Percentiles rank a stretch among this genome's conserved stretches.
Evolutionary conservation across 2,329 filamentous ascomycete genomes (phyloP).

Genomic region (Aureobasidium mangrovei): DNA sequence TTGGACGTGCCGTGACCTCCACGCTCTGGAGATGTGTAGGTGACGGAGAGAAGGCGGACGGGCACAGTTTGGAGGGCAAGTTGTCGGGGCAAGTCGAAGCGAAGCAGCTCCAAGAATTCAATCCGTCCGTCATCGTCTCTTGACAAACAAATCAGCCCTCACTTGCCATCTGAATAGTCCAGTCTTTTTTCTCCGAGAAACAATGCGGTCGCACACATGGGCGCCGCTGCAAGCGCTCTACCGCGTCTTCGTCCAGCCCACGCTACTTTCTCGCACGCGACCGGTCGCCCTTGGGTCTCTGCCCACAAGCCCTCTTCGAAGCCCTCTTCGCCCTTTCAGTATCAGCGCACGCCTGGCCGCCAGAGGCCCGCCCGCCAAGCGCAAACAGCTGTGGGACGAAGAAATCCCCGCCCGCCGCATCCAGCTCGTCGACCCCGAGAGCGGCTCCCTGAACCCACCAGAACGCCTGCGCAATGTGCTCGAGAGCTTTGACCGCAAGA

Average conservation of each 20-base stretch:
- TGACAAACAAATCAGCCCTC: neutral
- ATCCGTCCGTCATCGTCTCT: neutral
- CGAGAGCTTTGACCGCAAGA: slow-evolving; percentile 38
- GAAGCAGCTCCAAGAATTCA: neutral
- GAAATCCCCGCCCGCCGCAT: slow-evolving; percentile 40
- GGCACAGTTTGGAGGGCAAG: neutral
- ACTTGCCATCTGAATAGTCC: no score
- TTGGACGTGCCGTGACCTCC: no score
- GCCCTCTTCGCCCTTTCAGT: neutral
- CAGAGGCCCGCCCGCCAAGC: slow-evolving; percentile 30
- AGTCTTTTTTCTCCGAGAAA: neutral
- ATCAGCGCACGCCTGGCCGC: slow-evolving; percentile 23
- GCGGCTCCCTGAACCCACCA: slow-evolving; percentile 29
- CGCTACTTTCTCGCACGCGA: slow-evolving; percentile 9
- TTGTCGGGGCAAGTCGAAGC: neutral
- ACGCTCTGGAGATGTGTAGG: no score
- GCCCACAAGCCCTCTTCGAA: neutral
- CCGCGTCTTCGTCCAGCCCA: slow-evolving; percentile 36
- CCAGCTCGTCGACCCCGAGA: slow-evolving; percentile 33
- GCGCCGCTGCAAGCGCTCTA: slow-evolving; percentile 30
- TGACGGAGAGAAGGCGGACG: neutral
- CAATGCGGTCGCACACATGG: neutral
- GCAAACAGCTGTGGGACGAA: slow-evolving; percentile 37
- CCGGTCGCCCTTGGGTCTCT: slow-evolving; percentile 6
- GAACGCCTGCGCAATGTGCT: slow-evolving; percentile 33